These are phyloP conservation scores for Furcasterigmium furcatum DNA, from an alignment of 2,329 filamentous ascomycete genomes.

Conservation along the genomic window DNA sequence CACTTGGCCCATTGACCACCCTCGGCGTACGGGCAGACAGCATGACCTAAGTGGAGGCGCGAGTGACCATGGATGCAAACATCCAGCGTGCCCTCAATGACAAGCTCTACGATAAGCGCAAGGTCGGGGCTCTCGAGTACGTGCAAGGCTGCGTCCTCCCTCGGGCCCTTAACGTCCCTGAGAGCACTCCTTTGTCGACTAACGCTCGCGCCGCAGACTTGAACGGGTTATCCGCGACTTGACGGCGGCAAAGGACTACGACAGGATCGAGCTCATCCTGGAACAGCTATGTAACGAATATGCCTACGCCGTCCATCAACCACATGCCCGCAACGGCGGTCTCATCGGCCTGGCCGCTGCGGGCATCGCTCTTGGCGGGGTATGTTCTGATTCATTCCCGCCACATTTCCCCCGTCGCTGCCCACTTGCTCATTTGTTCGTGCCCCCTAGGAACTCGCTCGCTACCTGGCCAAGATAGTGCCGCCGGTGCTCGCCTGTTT, in stretches of 20 bases:
- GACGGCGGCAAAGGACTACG: slow-evolving; percentile 71
- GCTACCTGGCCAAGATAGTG: slow-evolving; percentile 89
- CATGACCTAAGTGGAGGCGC: background rate
- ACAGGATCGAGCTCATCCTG: slow-evolving; percentile 80
- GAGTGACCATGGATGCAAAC: slow-evolving; percentile 70
- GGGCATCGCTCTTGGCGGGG: slow-evolving; percentile 88
- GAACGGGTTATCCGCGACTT: slow-evolving; percentile 88
- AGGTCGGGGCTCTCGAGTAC: slow-evolving; percentile 93
- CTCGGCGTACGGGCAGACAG: too few relatives aligned
- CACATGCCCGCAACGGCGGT: slow-evolving; percentile 93
- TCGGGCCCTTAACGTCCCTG: background rate
- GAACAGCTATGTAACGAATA: slow-evolving; percentile 97
- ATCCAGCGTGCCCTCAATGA: slow-evolving; percentile 92
- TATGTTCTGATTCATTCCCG: slow-evolving; percentile 44
- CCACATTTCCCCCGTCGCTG: background rate
- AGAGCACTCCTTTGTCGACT: background rate
- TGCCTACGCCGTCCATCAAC: slow-evolving; percentile 94
- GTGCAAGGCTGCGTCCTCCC: slow-evolving; percentile 25
- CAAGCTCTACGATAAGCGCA: slow-evolving; percentile 98
- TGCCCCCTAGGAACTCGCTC: slow-evolving; percentile 71
- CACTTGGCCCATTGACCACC: background rate
- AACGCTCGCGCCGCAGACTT: slow-evolving; percentile 53
- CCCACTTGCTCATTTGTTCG: background rate
- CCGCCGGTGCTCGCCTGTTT: slow-evolving; percentile 97
- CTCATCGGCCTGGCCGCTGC: slow-evolving; percentile 93